These are phyloP conservation scores for Anthracocystis panici-leucophaei DNA, from an alignment of 1,284 basidiomycete genomes.

Conservation along the genomic window DNA sequence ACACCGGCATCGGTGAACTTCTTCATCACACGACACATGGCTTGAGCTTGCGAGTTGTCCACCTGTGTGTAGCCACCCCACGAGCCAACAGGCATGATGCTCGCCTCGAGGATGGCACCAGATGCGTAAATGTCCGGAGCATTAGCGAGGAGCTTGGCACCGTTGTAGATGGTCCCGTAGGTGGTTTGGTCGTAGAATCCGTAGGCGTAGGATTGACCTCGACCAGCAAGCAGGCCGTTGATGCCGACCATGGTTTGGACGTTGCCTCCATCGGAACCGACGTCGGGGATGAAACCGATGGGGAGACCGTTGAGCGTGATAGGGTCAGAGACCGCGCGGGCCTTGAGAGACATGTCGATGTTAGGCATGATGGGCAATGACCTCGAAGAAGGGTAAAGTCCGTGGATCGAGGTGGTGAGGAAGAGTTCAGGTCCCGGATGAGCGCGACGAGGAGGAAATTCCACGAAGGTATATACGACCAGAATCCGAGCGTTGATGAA, in stretches of 20 bases:
- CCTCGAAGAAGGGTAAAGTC: too few species aligned
- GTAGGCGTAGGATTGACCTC: conserved; percentile 37
- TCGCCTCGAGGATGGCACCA: conserved; percentile 69
- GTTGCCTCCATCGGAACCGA: conserved; percentile 59
- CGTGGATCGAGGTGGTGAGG: neutral
- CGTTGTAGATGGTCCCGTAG: conserved; percentile 67
- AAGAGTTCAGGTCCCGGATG: neutral
- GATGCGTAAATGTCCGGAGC: conserved; percentile 66
- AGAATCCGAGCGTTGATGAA: too few species aligned
- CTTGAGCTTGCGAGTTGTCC: conserved; percentile 67
- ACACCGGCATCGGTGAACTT: conserved; percentile 70
- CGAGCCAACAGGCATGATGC: conserved; percentile 59
- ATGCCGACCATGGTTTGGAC: conserved; percentile 53
- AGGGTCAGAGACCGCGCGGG: conserved; percentile 32
- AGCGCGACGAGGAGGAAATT: neutral
- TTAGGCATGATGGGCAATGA: conserved; percentile 30
- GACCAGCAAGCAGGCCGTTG: conserved; percentile 36
- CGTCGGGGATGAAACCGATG: conserved; percentile 58
- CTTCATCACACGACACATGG: conserved; percentile 69
- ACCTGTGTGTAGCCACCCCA: conserved; percentile 54
- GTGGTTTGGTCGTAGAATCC: conserved; percentile 69
- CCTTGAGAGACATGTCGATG: conserved; percentile 16
- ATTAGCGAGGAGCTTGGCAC: conserved; percentile 63
- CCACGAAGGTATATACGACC: too few species aligned
- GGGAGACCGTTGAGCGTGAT: conserved; percentile 43